phyloP scores from a whole-genome alignment of 1,139 yeast species.

The Yamadazyma buinensis region DNA sequence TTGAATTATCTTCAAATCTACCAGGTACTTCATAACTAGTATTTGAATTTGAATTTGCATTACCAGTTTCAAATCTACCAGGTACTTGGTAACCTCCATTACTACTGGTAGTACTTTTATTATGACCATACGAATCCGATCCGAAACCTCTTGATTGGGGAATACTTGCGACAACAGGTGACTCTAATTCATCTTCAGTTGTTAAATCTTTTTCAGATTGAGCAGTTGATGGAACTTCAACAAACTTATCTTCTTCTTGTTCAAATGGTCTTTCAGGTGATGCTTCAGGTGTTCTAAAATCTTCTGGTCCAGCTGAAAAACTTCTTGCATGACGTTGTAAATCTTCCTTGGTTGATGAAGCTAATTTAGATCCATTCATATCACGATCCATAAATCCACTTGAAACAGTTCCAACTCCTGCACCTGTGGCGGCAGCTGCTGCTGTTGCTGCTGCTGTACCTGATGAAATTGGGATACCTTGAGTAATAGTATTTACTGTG shows the following conservation, averaged over 20 bases:
- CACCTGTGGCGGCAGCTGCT: conserved; percentile 14
- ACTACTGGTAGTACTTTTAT: not conserved
- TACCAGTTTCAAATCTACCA: not conserved
- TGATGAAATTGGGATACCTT: not conserved
- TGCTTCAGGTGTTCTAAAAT: conserved; percentile 40
- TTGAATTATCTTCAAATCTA: conserved; percentile 11
- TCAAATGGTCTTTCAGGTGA: conserved; percentile 25
- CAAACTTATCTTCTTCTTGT: conserved; percentile 19
- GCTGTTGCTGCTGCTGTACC: conserved; percentile 7
- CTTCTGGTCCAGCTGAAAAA: conserved; percentile 41
- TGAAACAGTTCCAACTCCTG: conserved; percentile 2
- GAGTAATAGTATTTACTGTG: not conserved
- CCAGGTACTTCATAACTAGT: conserved; percentile 7
- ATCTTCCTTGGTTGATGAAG: conserved; percentile 13
- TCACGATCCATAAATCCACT: not conserved
- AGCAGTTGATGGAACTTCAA: conserved; percentile 27
- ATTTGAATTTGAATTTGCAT: conserved; percentile 7
- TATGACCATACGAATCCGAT: not conserved
- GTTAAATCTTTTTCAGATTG: conserved; percentile 19
- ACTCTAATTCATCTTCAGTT: conserved; percentile 16
- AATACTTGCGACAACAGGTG: not conserved
- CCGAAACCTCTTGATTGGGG: not conserved
- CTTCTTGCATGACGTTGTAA: conserved; percentile 37
- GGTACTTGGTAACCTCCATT: not conserved
- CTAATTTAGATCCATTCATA: conserved; percentile 9